These are phyloP conservation scores for Prunus yedoensis DNA, from an alignment of 331 rosid genomes.

Conservation along the genomic window DNA sequence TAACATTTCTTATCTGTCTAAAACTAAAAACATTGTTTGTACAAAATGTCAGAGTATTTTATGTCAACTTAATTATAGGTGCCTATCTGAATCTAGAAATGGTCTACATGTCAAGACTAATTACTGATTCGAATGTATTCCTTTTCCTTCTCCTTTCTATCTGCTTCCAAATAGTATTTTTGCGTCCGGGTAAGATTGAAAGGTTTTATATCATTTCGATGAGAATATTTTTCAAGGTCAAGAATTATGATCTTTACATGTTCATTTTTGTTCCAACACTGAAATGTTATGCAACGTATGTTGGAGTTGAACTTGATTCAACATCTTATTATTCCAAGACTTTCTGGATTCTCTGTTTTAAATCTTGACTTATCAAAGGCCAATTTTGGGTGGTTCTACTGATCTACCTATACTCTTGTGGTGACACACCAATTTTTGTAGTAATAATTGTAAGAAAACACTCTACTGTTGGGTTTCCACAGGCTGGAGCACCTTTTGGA, in stretches of 20 bases:
- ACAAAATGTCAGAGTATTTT: background rate
- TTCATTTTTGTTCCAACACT: background rate
- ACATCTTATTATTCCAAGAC: conserved; percentile 10
- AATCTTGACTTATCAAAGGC: background rate
- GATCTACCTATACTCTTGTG: background rate
- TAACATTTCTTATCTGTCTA: background rate
- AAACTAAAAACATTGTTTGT: background rate
- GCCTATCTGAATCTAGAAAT: background rate
- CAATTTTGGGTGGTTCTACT: background rate
- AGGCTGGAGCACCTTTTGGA: conserved; percentile 86
- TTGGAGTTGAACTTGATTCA: background rate
- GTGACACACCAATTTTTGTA: background rate
- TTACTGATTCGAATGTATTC: background rate
- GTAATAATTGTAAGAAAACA: conserved; percentile 4
- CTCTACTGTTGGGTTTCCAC: conserved; percentile 36
- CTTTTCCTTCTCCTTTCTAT: background rate
- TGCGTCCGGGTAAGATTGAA: background rate
- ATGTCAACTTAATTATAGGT: background rate
- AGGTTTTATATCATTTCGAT: background rate
- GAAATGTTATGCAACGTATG: background rate
- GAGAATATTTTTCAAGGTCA: background rate
- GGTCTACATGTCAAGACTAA: background rate
- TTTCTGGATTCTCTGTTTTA: conserved; percentile 15
- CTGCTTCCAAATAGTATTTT: background rate
- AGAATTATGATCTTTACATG: background rate